Evolutionary conservation across 2,329 filamentous ascomycete species (phyloP).

Genomic region (Xylaria polymorpha): DNA sequence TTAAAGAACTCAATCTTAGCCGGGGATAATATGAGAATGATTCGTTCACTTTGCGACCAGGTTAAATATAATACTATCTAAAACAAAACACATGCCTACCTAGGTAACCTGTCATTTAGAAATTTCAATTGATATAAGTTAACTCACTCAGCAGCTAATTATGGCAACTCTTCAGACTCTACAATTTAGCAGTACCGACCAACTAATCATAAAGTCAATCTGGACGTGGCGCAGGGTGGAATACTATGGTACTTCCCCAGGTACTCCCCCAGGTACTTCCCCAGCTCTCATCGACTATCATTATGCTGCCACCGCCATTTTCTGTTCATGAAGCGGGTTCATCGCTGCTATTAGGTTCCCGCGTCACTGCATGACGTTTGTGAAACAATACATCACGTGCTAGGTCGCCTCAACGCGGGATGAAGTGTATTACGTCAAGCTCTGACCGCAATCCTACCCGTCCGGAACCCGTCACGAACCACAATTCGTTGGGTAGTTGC

Average conservation of each 20-base stretch:
- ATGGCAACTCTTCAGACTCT: background rate
- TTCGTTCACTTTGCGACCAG: no score
- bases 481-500: background rate
- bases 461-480: background rate
- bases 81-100: background rate
- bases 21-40: background rate
- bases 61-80: background rate
- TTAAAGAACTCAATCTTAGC: background rate
- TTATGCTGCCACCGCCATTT: background rate
- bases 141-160: background rate
- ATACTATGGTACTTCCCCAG: no score
- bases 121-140: background rate
- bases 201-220: background rate
- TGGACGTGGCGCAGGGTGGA: no score
- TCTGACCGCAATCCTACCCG: background rate
- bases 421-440: conserved; percentile 8
- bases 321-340: background rate
- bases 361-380: conserved; percentile 1
- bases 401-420: background rate
- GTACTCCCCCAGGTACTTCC: background rate
- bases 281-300: background rate
- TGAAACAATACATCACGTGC: conserved; percentile 8
- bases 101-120: no score
- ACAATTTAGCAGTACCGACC: background rate
- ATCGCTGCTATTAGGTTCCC: conserved; percentile 8